Conservation (phyloP, 2,329 filamentous ascomycete genomes). For the Penicillium sclerotiorum region DNA sequence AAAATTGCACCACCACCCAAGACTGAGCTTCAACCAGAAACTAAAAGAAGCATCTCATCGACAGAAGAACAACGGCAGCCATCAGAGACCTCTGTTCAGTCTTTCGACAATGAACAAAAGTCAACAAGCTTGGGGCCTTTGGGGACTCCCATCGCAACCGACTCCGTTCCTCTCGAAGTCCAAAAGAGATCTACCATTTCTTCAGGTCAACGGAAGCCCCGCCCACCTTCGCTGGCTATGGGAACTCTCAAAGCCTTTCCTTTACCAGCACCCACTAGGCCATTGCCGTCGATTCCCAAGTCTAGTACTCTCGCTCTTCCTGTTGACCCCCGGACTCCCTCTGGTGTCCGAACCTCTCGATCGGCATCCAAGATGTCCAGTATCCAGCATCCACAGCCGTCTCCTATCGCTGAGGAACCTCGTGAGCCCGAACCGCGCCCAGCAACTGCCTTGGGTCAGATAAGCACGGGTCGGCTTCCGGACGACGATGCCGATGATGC, state of each 20-base stretch:
- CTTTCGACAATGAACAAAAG: neutral
- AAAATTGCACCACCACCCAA: constrained; percentile 4
- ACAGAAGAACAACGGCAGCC: neutral
- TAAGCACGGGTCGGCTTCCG: constrained; percentile 3
- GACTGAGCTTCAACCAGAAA: neutral
- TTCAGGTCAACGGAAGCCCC: constrained; percentile 13
- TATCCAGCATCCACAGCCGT: constrained; percentile 14
- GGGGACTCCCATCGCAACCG: neutral
- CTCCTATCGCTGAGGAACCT: constrained; percentile 20
- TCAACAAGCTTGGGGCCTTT: constrained; percentile 4
- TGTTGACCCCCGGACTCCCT: constrained; percentile 9
- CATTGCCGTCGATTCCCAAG: constrained; percentile 38
- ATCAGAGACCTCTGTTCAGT: neutral
- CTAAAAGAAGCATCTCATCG: neutral
- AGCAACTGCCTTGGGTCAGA: constrained; percentile 13
- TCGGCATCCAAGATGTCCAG: constrained; percentile 3
- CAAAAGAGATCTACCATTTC: neutral
- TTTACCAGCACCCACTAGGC: constrained; percentile 38
- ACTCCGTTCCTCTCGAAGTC: neutral
- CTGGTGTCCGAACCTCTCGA: constrained; percentile 6
- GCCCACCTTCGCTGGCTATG: constrained; percentile 28
- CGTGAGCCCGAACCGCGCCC: constrained; percentile 6
- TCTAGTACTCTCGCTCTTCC: constrained; percentile 8
- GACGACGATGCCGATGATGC: constrained; percentile 12
- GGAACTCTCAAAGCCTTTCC: constrained; percentile 36